Conservation (phyloP, 2,329 filamentous ascomycete genomes). For the Madurella mycetomatis region DNA sequence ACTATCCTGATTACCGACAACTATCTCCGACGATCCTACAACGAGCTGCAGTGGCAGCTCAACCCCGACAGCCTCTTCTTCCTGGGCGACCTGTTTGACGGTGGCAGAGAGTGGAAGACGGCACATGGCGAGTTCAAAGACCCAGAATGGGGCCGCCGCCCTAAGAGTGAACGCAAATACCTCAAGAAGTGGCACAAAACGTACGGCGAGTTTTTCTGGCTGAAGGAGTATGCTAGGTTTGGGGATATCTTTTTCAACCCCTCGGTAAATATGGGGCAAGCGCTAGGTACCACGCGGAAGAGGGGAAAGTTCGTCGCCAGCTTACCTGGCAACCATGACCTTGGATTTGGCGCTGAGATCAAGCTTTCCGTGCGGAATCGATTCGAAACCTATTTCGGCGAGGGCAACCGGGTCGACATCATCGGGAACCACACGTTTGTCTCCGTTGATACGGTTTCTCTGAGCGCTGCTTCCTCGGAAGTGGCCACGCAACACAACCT, state of each 20-base stretch:
- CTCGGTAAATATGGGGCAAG: conserved; percentile 56
- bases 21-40: conserved; percentile 80
- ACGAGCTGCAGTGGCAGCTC: conserved; percentile 67
- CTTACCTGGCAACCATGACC: conserved; percentile 89
- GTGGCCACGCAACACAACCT: conserved; percentile 50
- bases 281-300: conserved; percentile 54
- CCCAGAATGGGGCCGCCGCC: conserved; percentile 53
- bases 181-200: conserved; percentile 65
- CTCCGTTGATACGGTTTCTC: conserved; percentile 80
- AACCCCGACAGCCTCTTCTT: conserved; percentile 88
- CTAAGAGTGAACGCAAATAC: conserved; percentile 47
- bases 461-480: conserved; percentile 65
- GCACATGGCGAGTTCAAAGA: conserved; percentile 55
- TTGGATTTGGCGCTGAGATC: conserved; percentile 84
- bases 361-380: conserved; percentile 74
- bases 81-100: conserved; percentile 91
- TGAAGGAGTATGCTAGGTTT: conserved; percentile 81
- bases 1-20: conserved; percentile 71
- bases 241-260: conserved; percentile 75
- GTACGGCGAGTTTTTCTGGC: conserved; percentile 81
- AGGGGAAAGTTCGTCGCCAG: conserved; percentile 77
- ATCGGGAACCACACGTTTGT: conserved; percentile 95
- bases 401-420: conserved; percentile 85
- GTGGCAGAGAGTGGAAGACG: conserved; percentile 91
- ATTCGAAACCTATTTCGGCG: conserved; percentile 85